These are phyloP conservation scores for Termitomyces sp. DNA, from an alignment of 768 basidiomycete species.

Conservation along the genomic window DNA sequence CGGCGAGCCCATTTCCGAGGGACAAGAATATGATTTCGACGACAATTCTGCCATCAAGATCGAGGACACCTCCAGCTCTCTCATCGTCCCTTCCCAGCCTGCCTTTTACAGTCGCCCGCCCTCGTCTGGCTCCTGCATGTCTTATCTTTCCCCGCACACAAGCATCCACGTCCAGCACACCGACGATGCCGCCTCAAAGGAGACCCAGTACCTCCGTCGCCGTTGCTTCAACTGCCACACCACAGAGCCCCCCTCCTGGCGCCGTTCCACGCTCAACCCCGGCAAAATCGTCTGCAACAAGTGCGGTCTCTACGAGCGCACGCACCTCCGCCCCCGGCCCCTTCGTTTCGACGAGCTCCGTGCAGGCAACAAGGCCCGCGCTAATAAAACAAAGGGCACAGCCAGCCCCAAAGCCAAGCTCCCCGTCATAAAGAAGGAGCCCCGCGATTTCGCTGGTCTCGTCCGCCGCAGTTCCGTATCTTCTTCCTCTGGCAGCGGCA, in stretches of 20 bases:
- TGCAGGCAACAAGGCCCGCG: conserved; percentile 75
- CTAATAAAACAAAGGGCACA: conserved; percentile 37
- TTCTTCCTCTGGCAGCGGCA: conserved; percentile 49
- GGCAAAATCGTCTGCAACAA: conserved; percentile 96
- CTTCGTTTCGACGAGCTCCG: conserved; percentile 85
- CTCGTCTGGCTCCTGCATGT: conserved; percentile 18
- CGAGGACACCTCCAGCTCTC: conserved; percentile 36
- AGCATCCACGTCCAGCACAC: conserved; percentile 79
- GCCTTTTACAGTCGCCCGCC: conserved; percentile 36
- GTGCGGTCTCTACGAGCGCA: conserved; percentile 88
- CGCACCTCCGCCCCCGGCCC: conserved; percentile 76
- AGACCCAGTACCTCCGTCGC: conserved; percentile 84
- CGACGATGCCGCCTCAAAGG: conserved; percentile 85
- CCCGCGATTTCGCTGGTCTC: conserved; percentile 43
- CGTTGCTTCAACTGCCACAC: conserved; percentile 91
- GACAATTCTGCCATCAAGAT: conserved; percentile 37
- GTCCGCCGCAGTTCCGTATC: conserved; percentile 60
- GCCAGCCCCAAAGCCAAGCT: conserved; percentile 32
- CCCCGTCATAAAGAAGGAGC: conserved; percentile 58
- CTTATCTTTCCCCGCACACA: conserved; percentile 35
- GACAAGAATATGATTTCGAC: conserved; percentile 21
- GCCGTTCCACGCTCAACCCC: conserved; percentile 80
- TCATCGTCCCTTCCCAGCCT: conserved; percentile 61
- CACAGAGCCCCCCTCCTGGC: conserved; percentile 86
- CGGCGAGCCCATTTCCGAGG: conserved; percentile 21